Percentiles rank a stretch among this genome's conserved stretches.
phyloP scores from a whole-genome alignment of 352 stramenopile species.

The Stramenopiles sp. region DNA sequence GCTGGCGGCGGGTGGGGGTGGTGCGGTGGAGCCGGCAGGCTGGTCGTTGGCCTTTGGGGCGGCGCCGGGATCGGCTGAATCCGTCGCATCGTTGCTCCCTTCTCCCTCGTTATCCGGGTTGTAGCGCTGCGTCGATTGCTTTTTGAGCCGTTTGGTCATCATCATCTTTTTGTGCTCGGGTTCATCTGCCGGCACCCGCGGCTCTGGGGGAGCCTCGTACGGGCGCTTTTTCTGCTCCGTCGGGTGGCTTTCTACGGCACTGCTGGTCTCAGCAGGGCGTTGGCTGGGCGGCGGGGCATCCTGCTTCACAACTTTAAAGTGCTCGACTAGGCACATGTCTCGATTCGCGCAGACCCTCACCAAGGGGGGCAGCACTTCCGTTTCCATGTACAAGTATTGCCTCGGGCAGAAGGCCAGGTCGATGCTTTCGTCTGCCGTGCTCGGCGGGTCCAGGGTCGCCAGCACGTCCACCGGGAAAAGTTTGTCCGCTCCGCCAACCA shows the following conservation, averaged over 20 bases:
- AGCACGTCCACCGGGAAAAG: neutral
- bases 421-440: neutral
- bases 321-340: too few relatives aligned
- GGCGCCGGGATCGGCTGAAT: neutral
- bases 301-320: too few relatives aligned
- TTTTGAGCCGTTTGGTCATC: too few relatives aligned
- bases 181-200: neutral
- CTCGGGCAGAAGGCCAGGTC: neutral
- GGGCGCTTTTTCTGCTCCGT: neutral
- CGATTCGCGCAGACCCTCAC: neutral
- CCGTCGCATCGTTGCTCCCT: neutral
- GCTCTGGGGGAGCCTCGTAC: neutral
- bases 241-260: neutral
- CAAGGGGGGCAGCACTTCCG: neutral
- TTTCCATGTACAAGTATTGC: neutral
- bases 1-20: neutral
- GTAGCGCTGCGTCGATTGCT: too few relatives aligned
- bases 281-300: too few relatives aligned
- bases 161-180: too few relatives aligned
- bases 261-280: neutral
- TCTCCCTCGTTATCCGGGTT: neutral
- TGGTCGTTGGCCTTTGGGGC: neutral
- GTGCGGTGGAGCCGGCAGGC: neutral
- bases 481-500: neutral
- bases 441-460: neutral